Evolutionary conservation across 495 filamentous ascomycete species (phyloP), one percentile per base, ranked within the genome.

Genomic region (Penicillium cinerascens): DNA sequence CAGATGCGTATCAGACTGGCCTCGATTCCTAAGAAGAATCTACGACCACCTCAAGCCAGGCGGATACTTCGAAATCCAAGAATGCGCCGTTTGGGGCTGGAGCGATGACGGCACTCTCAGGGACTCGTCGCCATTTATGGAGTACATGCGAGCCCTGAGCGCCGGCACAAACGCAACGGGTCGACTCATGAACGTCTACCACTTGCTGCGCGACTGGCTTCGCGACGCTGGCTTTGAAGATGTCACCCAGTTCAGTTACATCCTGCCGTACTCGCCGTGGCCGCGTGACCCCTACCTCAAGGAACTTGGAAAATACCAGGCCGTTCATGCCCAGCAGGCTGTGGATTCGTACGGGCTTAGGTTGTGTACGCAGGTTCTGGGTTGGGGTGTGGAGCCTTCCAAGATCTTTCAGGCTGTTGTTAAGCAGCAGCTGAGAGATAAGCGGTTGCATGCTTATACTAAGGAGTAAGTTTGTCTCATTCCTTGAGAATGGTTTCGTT

Each of bases 191-290:
- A 68, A 69, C 15, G 66, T 81, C 25, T 64, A 75, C 26, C 68
- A 76, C 22, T 63, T 70, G 11, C 21, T 56, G 37, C 58, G 64
- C 20, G 52, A 60, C 7, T 61, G 58, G 54, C 54, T 77, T 18
- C 48, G 44, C 25, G 69, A 79, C 10, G 78, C 74, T 7, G 82
- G 84, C 18, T 86, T 84, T 51, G 68, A 75, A 38, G 82, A 86
- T 52, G 77, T 87, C 26, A 74, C 69, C 11, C 75, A 83, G 55
- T 67, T 64, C 10, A 65, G 75, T 5, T 82, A 82, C 46, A 79
- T 84, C 38, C 71, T 86, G 43, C 87, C 86, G 0, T 76, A 85
- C 44, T 83, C 82, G 0, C 75, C 78, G 0, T 89, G 87, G 86
- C 75, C 85, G 10, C 81, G 76, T 56, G 85, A 88, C 54, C 78